Conservation (phyloP, 2,329 filamentous ascomycete genomes). For the Endoconidiophora polonica region DNA sequence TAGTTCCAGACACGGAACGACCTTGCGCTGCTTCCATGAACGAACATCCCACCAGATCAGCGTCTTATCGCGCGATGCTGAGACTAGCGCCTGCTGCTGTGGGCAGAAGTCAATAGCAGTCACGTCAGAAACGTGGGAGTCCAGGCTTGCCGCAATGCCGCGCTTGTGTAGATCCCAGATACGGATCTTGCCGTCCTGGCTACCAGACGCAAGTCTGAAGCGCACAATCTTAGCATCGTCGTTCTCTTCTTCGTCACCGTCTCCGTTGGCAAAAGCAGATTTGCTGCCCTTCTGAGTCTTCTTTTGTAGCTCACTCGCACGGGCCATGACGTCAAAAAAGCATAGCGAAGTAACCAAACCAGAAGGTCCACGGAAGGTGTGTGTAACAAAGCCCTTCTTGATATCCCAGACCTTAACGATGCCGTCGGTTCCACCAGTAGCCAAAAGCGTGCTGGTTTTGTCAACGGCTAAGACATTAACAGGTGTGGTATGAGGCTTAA, state of each 20-base stretch:
- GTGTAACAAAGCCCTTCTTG: constrained; percentile 72
- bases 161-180: constrained; percentile 86
- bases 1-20: constrained; percentile 71
- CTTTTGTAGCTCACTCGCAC: constrained; percentile 25
- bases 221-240: constrained; percentile 27
- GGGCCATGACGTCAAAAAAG: constrained; percentile 63
- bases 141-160: constrained; percentile 57
- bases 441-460: constrained; percentile 71
- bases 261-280: constrained; percentile 17
- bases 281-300: constrained; percentile 23
- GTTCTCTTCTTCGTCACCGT: constrained; percentile 19
- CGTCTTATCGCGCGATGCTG: constrained; percentile 82
- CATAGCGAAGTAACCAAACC: constrained; percentile 79
- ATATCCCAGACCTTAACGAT: constrained; percentile 97
- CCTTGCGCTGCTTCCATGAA: constrained; percentile 68
- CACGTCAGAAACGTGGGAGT: constrained; percentile 93
- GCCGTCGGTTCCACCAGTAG: constrained; percentile 85
- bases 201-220: constrained; percentile 76
- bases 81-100: constrained; percentile 58
- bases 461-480: constrained; percentile 73
- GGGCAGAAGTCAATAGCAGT: constrained; percentile 68
- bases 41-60: constrained; percentile 78
- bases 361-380: constrained; percentile 86
- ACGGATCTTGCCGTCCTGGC: constrained; percentile 81
- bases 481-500: constrained; percentile 82